phyloP scores from a whole-genome alignment of 805 yeast genomes.

The Hanseniaspora valbyensis region DNA sequence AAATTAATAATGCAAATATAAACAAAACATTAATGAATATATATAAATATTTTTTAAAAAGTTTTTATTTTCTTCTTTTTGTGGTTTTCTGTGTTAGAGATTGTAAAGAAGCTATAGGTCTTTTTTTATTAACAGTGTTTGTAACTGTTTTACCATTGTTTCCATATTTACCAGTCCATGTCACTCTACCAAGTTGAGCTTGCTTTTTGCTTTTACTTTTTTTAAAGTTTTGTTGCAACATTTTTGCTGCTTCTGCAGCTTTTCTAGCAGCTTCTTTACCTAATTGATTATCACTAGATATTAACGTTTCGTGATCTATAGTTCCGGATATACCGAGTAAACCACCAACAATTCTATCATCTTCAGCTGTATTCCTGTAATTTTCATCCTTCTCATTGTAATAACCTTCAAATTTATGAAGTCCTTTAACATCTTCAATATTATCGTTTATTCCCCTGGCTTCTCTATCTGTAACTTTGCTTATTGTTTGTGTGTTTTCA shows the following conservation, averaged over 20 bases:
- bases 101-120: neutral
- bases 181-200: slow-evolving; percentile 64
- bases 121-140: slow-evolving; percentile 20
- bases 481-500: slow-evolving; percentile 22
- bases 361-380: slow-evolving; percentile 36
- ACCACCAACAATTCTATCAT: slow-evolving; percentile 60
- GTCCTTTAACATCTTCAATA: slow-evolving; percentile 58
- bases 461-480: slow-evolving; percentile 49
- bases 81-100: neutral
- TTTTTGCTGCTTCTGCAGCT: slow-evolving; percentile 43
- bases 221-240: slow-evolving; percentile 44
- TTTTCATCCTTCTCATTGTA: slow-evolving; percentile 41
- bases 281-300: slow-evolving; percentile 31
- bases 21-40: too few relatives aligned
- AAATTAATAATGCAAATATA: too few relatives aligned
- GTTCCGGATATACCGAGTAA: slow-evolving; percentile 61
- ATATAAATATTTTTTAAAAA: neutral
- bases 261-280: slow-evolving; percentile 52
- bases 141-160: slow-evolving; percentile 47
- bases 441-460: slow-evolving; percentile 44
- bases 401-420: slow-evolving; percentile 57
- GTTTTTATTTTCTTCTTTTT: neutral
- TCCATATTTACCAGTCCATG: slow-evolving; percentile 94
- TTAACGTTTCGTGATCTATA: slow-evolving; percentile 65
- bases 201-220: slow-evolving; percentile 30